Base-by-base conservation (phyloP, 129 eudicot genomes). In the Heracleum sosnowskyi region DNA sequence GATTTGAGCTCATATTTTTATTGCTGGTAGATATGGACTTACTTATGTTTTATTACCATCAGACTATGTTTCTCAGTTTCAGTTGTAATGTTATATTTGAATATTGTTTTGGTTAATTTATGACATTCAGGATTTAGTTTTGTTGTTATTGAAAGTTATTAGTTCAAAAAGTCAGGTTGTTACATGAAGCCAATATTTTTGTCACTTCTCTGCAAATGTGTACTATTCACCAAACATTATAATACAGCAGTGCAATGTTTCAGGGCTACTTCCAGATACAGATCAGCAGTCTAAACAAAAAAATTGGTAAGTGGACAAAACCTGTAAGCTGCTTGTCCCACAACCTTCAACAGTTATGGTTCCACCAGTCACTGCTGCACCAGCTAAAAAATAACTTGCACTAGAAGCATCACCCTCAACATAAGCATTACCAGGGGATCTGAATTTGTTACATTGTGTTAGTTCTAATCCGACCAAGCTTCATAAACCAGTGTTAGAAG, bases 401-500 rank as follows among this genome's bases (percentile, higher is more conserved):
- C 96, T 91, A 79, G 97, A 95, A 76, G 98, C 97, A 85, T 95
- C 98, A 78, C 98, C 98, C 85, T 95, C 98, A 22, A 95, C 96
- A 78, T 81, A 95, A 51, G 98, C 92, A 44, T 87, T 95, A 77
- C 98, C 98, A 76, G 98, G 98, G 49, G 98, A 95, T 86, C 98
- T 95, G 77, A 84, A 62, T 22, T 68, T 47, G 57, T 71, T 64
- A 57, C 8, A 76, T 39, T 40, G 24, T 7, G 13, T 76, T 77
- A 82, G 29, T 69, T 41, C 36, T 15, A 13, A 15, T 57, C 31
- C 40, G 24, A 82, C 66, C 26, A 35, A 74, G 37, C 73, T 83
- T 63, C 41, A 80, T 3, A 80, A 70, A 73, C 75, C 28, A n/a
- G 31, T 53, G 57, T 18, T 51, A 68, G 57, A 46, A 18, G 80